Evolutionary conservation across 257 asterid genomes (phyloP).

Genomic region (Solanum virginianum): DNA sequence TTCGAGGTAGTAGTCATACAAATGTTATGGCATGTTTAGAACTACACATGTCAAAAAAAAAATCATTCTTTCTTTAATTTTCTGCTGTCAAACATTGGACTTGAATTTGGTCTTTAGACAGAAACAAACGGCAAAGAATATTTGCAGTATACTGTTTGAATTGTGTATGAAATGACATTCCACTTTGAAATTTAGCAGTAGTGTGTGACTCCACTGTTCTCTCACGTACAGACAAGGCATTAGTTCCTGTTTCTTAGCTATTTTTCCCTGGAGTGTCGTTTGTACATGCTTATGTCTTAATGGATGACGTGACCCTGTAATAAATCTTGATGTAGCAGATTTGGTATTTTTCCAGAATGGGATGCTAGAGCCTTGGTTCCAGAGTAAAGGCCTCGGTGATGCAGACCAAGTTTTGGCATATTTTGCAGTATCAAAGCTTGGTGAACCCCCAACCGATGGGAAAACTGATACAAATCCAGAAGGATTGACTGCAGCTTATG

Average conservation of each 20-base stretch:
- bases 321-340: slow-evolving; percentile 74
- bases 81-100: not conserved
- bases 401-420: slow-evolving; percentile 94
- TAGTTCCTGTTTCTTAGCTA: not conserved
- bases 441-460: slow-evolving; percentile 88
- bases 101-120: not conserved
- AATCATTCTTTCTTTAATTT: not conserved
- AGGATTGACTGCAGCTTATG: slow-evolving; percentile 87
- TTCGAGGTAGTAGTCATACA: not conserved
- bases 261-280: not conserved
- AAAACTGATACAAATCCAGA: slow-evolving; percentile 92
- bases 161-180: not conserved
- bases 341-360: slow-evolving; percentile 99
- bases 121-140: not conserved
- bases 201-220: not conserved
- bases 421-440: slow-evolving; percentile 89
- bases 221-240: not conserved
- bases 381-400: slow-evolving; percentile 67
- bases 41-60: not conserved
- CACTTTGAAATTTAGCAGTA: not conserved
- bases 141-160: not conserved
- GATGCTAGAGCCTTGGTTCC: slow-evolving; percentile 98
- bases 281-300: not conserved
- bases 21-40: not conserved
- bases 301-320: not conserved